Conservation (phyloP, 2,329 filamentous ascomycete species). For the Trichocomaceae sp. region DNA sequence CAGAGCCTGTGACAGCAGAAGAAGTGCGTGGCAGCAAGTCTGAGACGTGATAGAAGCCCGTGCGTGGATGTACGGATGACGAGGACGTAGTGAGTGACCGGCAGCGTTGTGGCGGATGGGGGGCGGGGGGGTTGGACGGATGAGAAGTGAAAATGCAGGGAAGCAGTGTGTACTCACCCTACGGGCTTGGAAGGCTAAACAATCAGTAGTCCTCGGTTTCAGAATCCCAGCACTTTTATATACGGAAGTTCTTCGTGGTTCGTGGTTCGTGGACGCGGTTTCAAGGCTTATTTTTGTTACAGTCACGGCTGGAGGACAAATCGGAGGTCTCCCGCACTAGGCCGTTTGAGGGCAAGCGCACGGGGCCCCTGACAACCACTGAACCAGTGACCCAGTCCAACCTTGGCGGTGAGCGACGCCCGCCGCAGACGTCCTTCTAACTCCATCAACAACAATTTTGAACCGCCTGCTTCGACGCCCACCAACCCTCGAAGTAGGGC, state of each 20-base stretch:
- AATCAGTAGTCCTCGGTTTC: no score
- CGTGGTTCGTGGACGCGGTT: no score
- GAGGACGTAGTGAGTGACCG: neutral
- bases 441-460: conserved; percentile 1
- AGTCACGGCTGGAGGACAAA: neutral
- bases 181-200: neutral
- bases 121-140: no score
- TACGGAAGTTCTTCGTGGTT: no score
- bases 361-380: neutral
- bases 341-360: neutral
- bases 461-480: conserved; percentile 8
- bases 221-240: no score
- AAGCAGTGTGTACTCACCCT: neutral
- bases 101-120: neutral
- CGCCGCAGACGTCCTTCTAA: conserved; percentile 5
- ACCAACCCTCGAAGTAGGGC: conserved; percentile 5
- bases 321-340: conserved; percentile 2
- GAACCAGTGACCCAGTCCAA: neutral
- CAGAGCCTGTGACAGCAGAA: conserved; percentile 14
- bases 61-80: conserved; percentile 33
- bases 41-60: conserved; percentile 19
- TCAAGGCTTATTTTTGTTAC: neutral
- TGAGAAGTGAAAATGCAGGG: neutral
- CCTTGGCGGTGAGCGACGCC: conserved; percentile 6
- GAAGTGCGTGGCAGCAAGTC: conserved; percentile 38